phyloP scores from a whole-genome alignment of 768 basidiomycete genomes.

The Russula virescens region DNA sequence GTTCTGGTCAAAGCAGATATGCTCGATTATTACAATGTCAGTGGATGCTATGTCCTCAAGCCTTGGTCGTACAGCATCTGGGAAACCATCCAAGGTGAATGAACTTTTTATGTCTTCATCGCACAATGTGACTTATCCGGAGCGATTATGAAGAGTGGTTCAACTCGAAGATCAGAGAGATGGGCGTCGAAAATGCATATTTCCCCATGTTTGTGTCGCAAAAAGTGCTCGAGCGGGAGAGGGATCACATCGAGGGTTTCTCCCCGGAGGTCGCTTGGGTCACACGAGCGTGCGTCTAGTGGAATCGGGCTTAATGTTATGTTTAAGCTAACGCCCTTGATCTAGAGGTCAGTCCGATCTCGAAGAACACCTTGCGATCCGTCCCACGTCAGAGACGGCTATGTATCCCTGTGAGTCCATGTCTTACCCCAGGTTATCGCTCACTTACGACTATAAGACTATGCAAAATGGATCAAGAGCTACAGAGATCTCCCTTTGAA shows the following conservation, averaged over 20 bases:
- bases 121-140: not conserved
- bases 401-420: conserved; percentile 90
- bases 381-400: conserved; percentile 96
- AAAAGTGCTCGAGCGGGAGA: conserved; percentile 91
- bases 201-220: conserved; percentile 98
- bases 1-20: conserved; percentile 98
- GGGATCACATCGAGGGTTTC: conserved; percentile 98
- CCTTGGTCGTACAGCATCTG: conserved; percentile 98
- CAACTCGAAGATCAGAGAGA: conserved; percentile 83
- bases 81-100: conserved; percentile 87
- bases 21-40: conserved; percentile 98
- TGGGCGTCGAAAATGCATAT: conserved; percentile 95
- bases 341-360: conserved; percentile 83
- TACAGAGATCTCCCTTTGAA: conserved; percentile 96
- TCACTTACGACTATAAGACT: conserved; percentile 48
- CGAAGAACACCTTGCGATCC: conserved; percentile 95
- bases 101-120: conserved; percentile 5
- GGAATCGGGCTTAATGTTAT: not conserved
- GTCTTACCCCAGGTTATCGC: not conserved
- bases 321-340: not conserved
- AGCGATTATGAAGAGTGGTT: conserved; percentile 69
- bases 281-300: conserved; percentile 73
- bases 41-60: conserved; percentile 97
- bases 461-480: conserved; percentile 97
- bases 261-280: conserved; percentile 99